Conservation (phyloP, 345 rosid genomes). For the Bruguiera gymnorhiza region DNA sequence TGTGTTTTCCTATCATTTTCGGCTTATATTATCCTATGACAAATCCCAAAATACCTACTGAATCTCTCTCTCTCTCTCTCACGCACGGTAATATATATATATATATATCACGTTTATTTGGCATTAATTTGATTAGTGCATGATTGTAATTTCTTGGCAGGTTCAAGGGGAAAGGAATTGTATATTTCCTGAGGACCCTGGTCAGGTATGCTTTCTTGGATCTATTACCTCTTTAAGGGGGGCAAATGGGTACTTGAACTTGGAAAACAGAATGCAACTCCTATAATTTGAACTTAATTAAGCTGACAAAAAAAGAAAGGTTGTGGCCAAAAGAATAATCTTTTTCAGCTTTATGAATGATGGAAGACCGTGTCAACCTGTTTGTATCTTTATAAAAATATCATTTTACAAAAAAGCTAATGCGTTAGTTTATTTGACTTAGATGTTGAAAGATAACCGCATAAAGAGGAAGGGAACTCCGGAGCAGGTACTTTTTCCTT, state of each 20-base stretch:
- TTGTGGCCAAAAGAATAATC: slow-evolving; percentile 30
- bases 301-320: too few relatives aligned
- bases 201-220: slow-evolving; percentile 38
- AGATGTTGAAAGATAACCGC: slow-evolving; percentile 10
- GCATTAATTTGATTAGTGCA: neutral
- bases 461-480: slow-evolving; percentile 5
- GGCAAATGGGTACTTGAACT: neutral
- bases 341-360: slow-evolving; percentile 42
- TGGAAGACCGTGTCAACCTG: slow-evolving; percentile 11
- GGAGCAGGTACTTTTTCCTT: slow-evolving; percentile 1
- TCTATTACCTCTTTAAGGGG: slow-evolving; percentile 25
- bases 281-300: neutral
- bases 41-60: neutral
- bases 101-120: neutral
- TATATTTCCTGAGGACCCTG: slow-evolving; percentile 21
- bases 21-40: neutral
- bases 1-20: too few relatives aligned
- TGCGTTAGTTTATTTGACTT: neutral
- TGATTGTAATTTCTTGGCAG: slow-evolving; percentile 12
- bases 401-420: too few relatives aligned
- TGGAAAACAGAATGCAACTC: neutral
- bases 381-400: too few relatives aligned
- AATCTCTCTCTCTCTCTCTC: neutral
- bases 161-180: slow-evolving; percentile 31
- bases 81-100: neutral